Percentiles rank a stretch among this genome's conserved stretches.
phyloP scores from a whole-genome alignment of 2,329 filamentous ascomycete species.

The Biscogniauxia mediterranea region DNA sequence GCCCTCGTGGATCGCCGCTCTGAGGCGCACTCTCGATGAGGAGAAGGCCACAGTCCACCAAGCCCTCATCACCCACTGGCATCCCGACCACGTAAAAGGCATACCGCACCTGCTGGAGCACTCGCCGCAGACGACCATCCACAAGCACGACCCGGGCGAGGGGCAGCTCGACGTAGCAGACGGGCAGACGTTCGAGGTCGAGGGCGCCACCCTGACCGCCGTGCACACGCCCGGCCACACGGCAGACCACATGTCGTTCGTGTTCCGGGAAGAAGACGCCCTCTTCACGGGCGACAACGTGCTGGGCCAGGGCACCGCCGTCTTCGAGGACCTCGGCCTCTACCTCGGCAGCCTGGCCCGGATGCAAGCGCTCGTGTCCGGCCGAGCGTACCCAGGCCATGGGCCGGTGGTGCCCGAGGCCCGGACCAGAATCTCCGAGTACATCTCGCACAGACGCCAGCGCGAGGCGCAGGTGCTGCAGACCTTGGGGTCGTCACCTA shows the following conservation, averaged over 20 bases:
- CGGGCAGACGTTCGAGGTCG: conserved; percentile 51
- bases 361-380: conserved; percentile 65
- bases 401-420: conserved; percentile 76
- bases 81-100: conserved; percentile 80
- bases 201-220: conserved; percentile 39
- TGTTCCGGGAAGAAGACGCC: conserved; percentile 74
- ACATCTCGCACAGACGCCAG: conserved; percentile 76
- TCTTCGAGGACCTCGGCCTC: conserved; percentile 72
- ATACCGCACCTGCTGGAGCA: conserved; percentile 65
- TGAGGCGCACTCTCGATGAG: conserved; percentile 62
- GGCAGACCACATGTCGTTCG: conserved; percentile 75
- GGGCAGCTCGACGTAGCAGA: conserved; percentile 55
- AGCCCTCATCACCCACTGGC: conserved; percentile 87
- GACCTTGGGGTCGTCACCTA: conserved; percentile 48
- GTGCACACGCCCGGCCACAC: conserved; percentile 66
- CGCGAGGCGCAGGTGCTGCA: conserved; percentile 76
- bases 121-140: conserved; percentile 61
- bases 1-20: conserved; percentile 66
- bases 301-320: conserved; percentile 80
- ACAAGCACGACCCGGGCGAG: conserved; percentile 61
- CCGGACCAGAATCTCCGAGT: conserved; percentile 70
- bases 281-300: conserved; percentile 91
- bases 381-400: conserved; percentile 83
- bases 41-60: conserved; percentile 69
- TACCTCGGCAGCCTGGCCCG: conserved; percentile 69